A percentile compares a stretch with the other conserved stretches of the same genome.
Conservation (phyloP, 495 filamentous ascomycete genomes). For the Oleoguttula mirabilis region DNA sequence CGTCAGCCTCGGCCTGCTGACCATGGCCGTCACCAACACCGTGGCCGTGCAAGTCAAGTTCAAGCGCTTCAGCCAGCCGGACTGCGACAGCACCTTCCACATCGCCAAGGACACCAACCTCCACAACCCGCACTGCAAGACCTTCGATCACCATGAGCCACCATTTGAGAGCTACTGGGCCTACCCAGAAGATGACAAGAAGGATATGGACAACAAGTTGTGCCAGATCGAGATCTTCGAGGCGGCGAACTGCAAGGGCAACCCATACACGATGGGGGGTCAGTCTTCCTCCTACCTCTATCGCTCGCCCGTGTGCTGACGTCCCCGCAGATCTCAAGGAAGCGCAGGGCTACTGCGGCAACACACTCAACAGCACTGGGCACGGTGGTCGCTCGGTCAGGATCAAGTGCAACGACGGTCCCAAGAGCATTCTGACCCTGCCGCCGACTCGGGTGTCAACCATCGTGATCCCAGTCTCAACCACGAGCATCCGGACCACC, state of each 20-base stretch:
- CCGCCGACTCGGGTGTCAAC: not conserved
- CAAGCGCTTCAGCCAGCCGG: conserved; percentile 6
- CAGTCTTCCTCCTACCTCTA: not conserved
- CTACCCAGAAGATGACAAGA: not conserved
- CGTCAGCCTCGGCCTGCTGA: too few relatives aligned
- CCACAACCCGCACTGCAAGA: conserved; percentile 9
- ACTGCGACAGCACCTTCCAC: conserved; percentile 4
- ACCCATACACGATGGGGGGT: not conserved
- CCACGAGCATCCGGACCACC: not conserved
- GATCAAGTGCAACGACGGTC: not conserved
- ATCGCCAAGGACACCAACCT: conserved; percentile 9
- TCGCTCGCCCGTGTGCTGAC: not conserved
- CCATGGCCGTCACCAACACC: too few relatives aligned
- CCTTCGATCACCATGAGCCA: conserved; percentile 5
- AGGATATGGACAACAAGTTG: not conserved
- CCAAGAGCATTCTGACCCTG: not conserved
- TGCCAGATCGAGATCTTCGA: conserved; percentile 5
- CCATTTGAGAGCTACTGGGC: conserved; percentile 5
- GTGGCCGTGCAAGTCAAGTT: conserved; percentile 6
- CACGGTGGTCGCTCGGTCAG: not conserved
- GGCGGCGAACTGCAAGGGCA: conserved; percentile 2
- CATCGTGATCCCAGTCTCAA: not conserved
- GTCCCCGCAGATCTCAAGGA: not conserved
- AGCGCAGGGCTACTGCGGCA: not conserved
- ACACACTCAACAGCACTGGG: not conserved